These are phyloP conservation scores for Aegilops tauschii DNA, from an alignment of 176 grass and related monocot species.

Conservation along the genomic window DNA sequence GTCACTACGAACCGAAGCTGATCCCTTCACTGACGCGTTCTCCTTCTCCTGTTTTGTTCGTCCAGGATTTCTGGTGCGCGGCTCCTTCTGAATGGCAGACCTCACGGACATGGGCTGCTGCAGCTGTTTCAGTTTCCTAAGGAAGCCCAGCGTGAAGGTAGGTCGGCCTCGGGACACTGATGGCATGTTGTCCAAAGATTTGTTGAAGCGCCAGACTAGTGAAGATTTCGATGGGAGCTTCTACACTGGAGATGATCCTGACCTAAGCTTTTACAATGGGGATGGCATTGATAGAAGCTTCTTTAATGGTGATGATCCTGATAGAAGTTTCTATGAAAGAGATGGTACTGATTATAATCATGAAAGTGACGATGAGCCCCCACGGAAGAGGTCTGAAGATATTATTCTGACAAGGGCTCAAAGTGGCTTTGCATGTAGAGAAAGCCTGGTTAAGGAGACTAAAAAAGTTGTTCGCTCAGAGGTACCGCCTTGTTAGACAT, in stretches of 20 bases:
- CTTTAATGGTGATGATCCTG: conserved; percentile 24
- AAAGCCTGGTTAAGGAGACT: conserved; percentile 63
- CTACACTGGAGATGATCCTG: conserved; percentile 41
- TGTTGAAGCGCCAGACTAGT: conserved; percentile 34
- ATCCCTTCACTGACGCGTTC: not conserved
- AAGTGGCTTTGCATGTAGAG: conserved; percentile 69
- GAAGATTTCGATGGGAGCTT: conserved; percentile 53
- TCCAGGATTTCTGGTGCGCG: not conserved
- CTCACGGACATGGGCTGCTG: conserved; percentile 65
- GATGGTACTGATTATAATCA: conserved; percentile 32
- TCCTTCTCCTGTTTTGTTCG: not conserved
- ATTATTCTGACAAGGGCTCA: conserved; percentile 46
- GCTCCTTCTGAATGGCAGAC: conserved; percentile 36
- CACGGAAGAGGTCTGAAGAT: conserved; percentile 59
- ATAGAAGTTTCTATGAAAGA: conserved; percentile 57
- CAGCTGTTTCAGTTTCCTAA: conserved; percentile 71
- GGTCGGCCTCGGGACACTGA: not conserved
- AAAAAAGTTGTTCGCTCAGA: conserved; percentile 52
- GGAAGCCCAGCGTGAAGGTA: conserved; percentile 35
- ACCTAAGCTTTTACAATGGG: conserved; percentile 37
- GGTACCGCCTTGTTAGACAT: conserved; percentile 39
- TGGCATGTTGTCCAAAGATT: conserved; percentile 31
- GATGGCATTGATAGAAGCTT: conserved; percentile 30
- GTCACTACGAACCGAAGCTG: not conserved
- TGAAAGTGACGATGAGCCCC: conserved; percentile 33